A percentile compares a stretch with the other conserved stretches of the same genome.
Conservation (phyloP, 768 basidiomycete genomes). For the Pluteus cervinus region DNA sequence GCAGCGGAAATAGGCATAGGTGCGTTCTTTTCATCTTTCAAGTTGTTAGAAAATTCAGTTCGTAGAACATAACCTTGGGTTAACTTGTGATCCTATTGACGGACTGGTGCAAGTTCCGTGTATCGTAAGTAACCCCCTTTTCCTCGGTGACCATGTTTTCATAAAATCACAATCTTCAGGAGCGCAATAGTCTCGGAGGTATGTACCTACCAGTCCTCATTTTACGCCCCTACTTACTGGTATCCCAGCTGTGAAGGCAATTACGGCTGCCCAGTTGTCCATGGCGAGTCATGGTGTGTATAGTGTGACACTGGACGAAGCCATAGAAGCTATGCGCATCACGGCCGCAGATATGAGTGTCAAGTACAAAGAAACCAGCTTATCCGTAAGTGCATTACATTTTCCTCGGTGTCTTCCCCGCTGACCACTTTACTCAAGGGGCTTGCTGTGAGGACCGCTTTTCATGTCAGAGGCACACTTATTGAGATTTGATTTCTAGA, state of each 20-base stretch:
- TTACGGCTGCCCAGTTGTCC: conserved; percentile 91
- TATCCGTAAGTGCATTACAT: conserved; percentile 54
- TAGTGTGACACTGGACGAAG: conserved; percentile 86
- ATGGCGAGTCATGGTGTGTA: conserved; percentile 89
- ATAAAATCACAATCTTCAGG: conserved; percentile 31
- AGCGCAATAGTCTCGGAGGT: conserved; percentile 86
- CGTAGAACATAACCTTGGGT: conserved; percentile 75
- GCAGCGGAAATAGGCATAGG: conserved; percentile 92
- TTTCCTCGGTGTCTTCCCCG: conserved; percentile 1
- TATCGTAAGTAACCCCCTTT: conserved; percentile 64
- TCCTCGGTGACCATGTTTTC: conserved; percentile 1
- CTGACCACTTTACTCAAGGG: conserved; percentile 23
- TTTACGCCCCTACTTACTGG: conserved; percentile 3
- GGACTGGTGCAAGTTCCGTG: conserved; percentile 94
- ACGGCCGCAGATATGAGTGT: conserved; percentile 94
- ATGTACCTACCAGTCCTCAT: conserved; percentile 9
- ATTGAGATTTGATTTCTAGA: conserved; percentile 28
- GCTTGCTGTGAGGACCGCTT: conserved; percentile 28
- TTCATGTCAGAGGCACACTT: neutral
- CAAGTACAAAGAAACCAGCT: conserved; percentile 93
- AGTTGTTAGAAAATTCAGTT: conserved; percentile 1
- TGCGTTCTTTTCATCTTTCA: conserved; percentile 20
- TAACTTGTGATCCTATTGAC: conserved; percentile 94
- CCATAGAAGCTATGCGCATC: conserved; percentile 91
- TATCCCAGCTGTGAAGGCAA: conserved; percentile 75